Evolutionary conservation across 129 eudicot genomes (phyloP).

Genomic region (Saussurea involucrata): DNA sequence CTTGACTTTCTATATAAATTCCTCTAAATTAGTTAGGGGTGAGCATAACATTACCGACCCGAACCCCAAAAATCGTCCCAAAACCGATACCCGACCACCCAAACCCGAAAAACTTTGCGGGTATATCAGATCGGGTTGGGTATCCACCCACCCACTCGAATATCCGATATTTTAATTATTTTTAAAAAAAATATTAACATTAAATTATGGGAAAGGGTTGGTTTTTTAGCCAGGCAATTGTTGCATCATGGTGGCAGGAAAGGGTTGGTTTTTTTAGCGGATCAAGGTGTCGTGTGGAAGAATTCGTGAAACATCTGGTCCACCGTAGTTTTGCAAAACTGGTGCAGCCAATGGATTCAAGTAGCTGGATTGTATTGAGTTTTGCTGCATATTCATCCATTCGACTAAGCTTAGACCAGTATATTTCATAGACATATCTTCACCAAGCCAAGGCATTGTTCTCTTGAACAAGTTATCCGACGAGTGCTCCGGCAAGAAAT

Average conservation of each 20-base stretch:
- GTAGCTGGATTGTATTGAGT: conserved; percentile 32
- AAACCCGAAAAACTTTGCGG: too few relatives aligned
- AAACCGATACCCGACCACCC: too few relatives aligned
- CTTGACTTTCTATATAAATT: too few relatives aligned
- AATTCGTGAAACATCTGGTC: conserved; percentile 52
- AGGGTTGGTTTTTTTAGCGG: conserved; percentile 57
- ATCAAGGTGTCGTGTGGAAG: conserved; percentile 61
- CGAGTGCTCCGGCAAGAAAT: too few relatives aligned
- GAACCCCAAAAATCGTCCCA: too few relatives aligned
- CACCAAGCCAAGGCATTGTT: conserved; percentile 96
- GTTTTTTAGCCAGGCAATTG: conserved; percentile 49
- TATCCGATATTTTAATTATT: too few relatives aligned
- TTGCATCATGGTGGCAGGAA: conserved; percentile 24
- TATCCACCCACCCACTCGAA: too few relatives aligned
- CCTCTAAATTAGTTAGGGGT: too few relatives aligned
- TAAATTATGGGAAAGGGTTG: too few relatives aligned
- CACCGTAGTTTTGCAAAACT: conserved; percentile 38
- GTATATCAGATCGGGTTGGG: too few relatives aligned
- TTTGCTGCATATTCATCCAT: conserved; percentile 96
- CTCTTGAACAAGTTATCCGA: conserved; percentile 70
- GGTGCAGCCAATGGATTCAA: conserved; percentile 57
- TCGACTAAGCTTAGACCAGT: conserved; percentile 86
- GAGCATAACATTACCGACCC: too few relatives aligned
- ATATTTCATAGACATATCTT: conserved; percentile 71
- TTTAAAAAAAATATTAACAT: too few relatives aligned